These are phyloP conservation scores for Diutina pseudorugosa DNA, from an alignment of 1,139 yeast genomes.

Conservation along the genomic window DNA sequence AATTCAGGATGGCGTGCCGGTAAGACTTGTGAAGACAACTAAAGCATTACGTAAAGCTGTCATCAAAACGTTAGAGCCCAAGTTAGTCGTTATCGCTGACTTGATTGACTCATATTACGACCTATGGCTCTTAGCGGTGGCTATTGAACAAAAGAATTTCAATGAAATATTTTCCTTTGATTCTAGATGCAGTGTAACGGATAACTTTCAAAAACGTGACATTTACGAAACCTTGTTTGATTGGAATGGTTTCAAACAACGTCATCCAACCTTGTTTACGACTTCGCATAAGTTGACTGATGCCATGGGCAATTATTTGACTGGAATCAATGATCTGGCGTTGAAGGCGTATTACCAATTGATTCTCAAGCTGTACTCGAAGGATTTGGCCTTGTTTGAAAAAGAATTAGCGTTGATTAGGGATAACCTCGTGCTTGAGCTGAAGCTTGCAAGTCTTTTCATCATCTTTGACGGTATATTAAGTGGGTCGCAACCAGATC, in stretches of 20 bases:
- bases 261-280: background rate
- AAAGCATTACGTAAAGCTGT: slow-evolving; percentile 5
- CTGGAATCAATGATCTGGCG: background rate
- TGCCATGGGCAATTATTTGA: background rate
- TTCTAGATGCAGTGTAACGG: background rate
- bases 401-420: background rate
- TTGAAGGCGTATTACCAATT: background rate
- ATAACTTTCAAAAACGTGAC: background rate
- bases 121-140: slow-evolving; percentile 8
- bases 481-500: background rate
- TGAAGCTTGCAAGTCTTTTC: background rate
- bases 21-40: background rate
- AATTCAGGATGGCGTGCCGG: slow-evolving; percentile 1
- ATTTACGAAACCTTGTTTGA: background rate
- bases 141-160: slow-evolving; percentile 4
- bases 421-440: background rate
- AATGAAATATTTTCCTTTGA: background rate
- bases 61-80: slow-evolving; percentile 1
- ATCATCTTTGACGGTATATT: background rate
- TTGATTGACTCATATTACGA: slow-evolving; percentile 7
- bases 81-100: slow-evolving; percentile 5
- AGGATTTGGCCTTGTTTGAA: background rate
- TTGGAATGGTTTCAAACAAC: background rate
- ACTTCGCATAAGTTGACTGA: background rate
- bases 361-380: background rate